These are phyloP conservation scores for Amanita exitialis DNA, from an alignment of 768 basidiomycete genomes.

Conservation along the genomic window DNA sequence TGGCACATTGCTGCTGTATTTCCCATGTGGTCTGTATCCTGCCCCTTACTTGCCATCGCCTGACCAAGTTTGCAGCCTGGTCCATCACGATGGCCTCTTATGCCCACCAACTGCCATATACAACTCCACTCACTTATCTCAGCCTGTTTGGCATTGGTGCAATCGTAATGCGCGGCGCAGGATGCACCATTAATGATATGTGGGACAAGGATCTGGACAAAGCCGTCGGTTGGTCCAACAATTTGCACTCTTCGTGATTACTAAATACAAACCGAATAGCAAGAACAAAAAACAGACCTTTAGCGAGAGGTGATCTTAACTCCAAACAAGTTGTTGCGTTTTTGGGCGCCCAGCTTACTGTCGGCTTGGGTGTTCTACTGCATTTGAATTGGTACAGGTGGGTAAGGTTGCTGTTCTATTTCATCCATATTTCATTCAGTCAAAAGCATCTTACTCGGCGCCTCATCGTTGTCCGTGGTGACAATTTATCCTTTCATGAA, in stretches of 20 bases:
- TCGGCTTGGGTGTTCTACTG: slow-evolving; percentile 75
- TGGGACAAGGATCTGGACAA: slow-evolving; percentile 93
- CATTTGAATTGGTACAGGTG: slow-evolving; percentile 96
- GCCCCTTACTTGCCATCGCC: background rate
- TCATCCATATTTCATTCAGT: background rate
- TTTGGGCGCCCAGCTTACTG: slow-evolving; percentile 71
- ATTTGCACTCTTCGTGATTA: background rate
- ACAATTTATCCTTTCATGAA: slow-evolving; percentile 95
- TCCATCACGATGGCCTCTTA: slow-evolving; percentile 96
- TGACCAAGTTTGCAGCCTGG: slow-evolving; percentile 58
- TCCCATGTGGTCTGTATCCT: slow-evolving; percentile 75
- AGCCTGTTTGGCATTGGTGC: slow-evolving; percentile 85
- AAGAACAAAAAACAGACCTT: slow-evolving; percentile 79
- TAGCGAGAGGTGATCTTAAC: slow-evolving; percentile 77
- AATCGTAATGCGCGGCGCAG: slow-evolving; percentile 93
- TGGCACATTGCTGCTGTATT: slow-evolving; percentile 83
- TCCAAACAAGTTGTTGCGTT: slow-evolving; percentile 69
- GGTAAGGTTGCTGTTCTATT: slow-evolving; percentile 11
- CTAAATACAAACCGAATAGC: slow-evolving; percentile 29
- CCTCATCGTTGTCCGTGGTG: slow-evolving; percentile 83
- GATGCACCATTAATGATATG: slow-evolving; percentile 98
- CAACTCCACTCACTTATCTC: slow-evolving; percentile 65
- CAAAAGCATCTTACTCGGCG: slow-evolving; percentile 79
- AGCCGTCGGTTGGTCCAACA: slow-evolving; percentile 62
- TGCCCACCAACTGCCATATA: slow-evolving; percentile 54